phyloP scores from a whole-genome alignment of 345 rosid genomes.

The Psidium friedrichsthalianum region DNA sequence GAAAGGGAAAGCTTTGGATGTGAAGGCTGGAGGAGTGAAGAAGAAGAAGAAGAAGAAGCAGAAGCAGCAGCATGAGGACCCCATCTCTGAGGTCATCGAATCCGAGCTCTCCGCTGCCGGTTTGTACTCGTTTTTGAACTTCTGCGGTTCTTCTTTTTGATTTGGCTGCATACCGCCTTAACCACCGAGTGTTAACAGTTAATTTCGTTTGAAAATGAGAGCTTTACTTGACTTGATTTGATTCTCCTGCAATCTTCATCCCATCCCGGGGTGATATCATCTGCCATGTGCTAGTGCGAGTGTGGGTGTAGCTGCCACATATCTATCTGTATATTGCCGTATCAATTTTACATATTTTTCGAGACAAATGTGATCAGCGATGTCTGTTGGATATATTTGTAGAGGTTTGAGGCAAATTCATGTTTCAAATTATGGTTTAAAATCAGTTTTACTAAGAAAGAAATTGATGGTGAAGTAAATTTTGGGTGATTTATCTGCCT shows the following conservation, averaged over 20 bases:
- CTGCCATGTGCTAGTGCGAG: neutral
- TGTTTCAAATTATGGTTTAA: neutral
- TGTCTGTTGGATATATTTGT: neutral
- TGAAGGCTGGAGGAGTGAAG: slow-evolving; percentile 75
- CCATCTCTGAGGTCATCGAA: slow-evolving; percentile 18
- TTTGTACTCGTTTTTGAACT: neutral
- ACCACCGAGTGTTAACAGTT: neutral
- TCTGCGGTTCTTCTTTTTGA: neutral
- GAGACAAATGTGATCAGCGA: neutral
- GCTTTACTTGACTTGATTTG: neutral
- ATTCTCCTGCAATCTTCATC: neutral
- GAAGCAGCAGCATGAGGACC: slow-evolving; percentile 27
- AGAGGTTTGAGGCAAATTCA: neutral
- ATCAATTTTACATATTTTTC: neutral
- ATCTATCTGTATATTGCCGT: neutral
- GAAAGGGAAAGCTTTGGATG: slow-evolving; percentile 90
- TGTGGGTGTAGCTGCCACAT: neutral
- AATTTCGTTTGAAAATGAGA: neutral
- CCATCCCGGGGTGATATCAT: neutral
- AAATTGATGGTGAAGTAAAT: neutral
- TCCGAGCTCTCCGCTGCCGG: slow-evolving; percentile 39
- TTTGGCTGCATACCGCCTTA: neutral
- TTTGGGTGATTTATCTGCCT: neutral
- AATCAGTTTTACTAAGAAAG: neutral
- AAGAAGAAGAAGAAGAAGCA: slow-evolving; percentile 78